Evolutionary conservation across 805 yeast genomes (phyloP).

Genomic region (Clavispora carvajalis): DNA sequence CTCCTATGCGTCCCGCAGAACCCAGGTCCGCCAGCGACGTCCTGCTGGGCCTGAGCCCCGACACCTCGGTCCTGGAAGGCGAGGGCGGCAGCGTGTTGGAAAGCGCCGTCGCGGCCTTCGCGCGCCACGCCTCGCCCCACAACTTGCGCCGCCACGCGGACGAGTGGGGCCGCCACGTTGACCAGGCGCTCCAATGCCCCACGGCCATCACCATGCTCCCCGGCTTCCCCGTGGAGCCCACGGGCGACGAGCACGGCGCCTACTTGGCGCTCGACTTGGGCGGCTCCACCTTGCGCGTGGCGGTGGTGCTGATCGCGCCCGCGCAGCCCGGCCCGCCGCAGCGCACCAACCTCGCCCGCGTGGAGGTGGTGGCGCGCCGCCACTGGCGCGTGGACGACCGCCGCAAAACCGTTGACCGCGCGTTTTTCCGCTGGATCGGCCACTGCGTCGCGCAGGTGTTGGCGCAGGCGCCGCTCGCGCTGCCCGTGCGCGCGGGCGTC

Average conservation of each 20-base stretch:
- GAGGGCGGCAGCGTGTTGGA: constrained; percentile 4
- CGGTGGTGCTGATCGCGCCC: constrained; percentile 31
- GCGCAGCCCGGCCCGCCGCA: too few species aligned
- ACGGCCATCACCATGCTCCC: constrained; percentile 37
- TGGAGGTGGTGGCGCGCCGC: constrained; percentile 24
- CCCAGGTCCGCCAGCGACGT: constrained; percentile 4
- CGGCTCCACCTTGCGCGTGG: constrained; percentile 48
- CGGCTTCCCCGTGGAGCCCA: constrained; percentile 32
- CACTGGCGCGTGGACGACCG: constrained; percentile 37
- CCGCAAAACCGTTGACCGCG: constrained; percentile 33
- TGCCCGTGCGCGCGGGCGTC: constrained; percentile 36
- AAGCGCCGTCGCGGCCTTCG: constrained; percentile 7
- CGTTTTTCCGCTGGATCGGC: constrained; percentile 43
- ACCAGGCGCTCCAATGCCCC: constrained; percentile 23
- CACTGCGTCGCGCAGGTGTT: constrained; percentile 26
- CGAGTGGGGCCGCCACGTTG: constrained; percentile 20
- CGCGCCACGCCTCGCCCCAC: constrained; percentile 1
- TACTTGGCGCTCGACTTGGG: constrained; percentile 51
- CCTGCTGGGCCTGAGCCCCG: constrained; percentile 8
- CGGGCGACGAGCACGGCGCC: constrained; percentile 33
- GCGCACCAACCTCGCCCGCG: constrained; percentile 14
- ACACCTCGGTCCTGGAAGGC: constrained; percentile 4
- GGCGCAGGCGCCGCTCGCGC: constrained; percentile 14
- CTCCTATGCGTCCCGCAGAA: neutral
- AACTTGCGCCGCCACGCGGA: constrained; percentile 16